Percentiles rank a stretch among this genome's conserved stretches.
Conservation (phyloP, 2,329 filamentous ascomycete genomes). For the Sarocladiaceae sp. region DNA sequence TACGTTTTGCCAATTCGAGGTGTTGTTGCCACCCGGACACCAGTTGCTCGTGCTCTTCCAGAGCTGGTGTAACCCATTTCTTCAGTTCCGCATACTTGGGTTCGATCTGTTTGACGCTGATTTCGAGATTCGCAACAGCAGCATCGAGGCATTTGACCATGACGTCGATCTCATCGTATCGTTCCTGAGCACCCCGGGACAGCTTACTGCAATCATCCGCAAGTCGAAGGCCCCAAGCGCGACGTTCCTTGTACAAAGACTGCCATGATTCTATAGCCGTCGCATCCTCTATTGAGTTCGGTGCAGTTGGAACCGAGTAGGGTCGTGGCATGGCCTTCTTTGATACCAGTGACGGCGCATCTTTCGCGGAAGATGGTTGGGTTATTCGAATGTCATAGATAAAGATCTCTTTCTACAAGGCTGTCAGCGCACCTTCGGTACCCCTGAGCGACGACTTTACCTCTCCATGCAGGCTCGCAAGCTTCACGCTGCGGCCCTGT, state of each 20-base stretch:
- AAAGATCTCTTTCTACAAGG: constrained; percentile 73
- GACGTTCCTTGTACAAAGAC: constrained; percentile 74
- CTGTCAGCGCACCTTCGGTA: constrained; percentile 5
- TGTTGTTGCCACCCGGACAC: constrained; percentile 65
- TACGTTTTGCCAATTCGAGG: constrained; percentile 57
- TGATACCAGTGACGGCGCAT: constrained; percentile 38
- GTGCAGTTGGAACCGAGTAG: constrained; percentile 60
- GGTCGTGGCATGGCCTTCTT: constrained; percentile 48
- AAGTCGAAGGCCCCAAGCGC: constrained; percentile 71
- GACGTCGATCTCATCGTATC: constrained; percentile 69
- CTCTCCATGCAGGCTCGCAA: constrained; percentile 76
- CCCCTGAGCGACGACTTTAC: constrained; percentile 38
- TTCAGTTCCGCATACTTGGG: constrained; percentile 67
- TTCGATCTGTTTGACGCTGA: constrained; percentile 67
- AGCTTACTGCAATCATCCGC: constrained; percentile 66
- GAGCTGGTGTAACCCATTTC: constrained; percentile 64
- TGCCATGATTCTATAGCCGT: constrained; percentile 86
- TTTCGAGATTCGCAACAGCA: constrained; percentile 79
- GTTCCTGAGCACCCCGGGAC: constrained; percentile 56
- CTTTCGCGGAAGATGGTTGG: constrained; percentile 46
- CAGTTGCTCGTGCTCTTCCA: constrained; percentile 63
- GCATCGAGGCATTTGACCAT: constrained; percentile 79
- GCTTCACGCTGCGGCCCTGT: constrained; percentile 78
- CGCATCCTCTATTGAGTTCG: constrained; percentile 78
- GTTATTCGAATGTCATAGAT: constrained; percentile 83